Evolutionary conservation across 495 filamentous ascomycete genomes (phyloP).

Genomic region (Glutinoglossum americanum): DNA sequence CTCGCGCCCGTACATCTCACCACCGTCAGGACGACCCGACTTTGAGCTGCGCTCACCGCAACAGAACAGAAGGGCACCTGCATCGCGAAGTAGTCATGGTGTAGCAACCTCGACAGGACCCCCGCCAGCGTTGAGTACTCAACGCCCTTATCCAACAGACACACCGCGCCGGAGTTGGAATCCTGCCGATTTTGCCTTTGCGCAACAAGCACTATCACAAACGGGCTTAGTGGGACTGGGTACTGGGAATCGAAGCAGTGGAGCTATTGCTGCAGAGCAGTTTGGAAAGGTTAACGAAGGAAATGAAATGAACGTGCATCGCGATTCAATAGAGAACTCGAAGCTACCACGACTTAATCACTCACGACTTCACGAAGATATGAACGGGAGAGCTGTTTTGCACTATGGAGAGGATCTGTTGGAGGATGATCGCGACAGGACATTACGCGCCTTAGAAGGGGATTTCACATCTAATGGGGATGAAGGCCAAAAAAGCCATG

Average conservation of each 20-base stretch:
- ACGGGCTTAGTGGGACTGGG: neutral
- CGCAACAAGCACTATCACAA: constrained; percentile 1
- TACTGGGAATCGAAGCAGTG: neutral
- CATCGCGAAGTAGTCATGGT: constrained; percentile 22
- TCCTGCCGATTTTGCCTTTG: neutral
- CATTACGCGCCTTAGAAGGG: constrained; percentile 27
- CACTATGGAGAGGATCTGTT: constrained; percentile 16
- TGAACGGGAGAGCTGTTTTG: constrained; percentile 18
- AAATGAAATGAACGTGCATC: neutral
- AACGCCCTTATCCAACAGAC: constrained; percentile 15
- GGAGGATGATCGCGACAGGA: constrained; percentile 26
- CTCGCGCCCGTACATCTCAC: neutral
- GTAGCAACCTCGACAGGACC: constrained; percentile 23
- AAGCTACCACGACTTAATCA: constrained; percentile 3
- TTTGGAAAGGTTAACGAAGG: neutral
- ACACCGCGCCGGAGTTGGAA: constrained; percentile 4
- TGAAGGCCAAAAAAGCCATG: constrained; percentile 8
- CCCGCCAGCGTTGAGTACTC: constrained; percentile 24
- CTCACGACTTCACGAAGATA: constrained; percentile 27
- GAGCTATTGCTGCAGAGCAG: neutral
- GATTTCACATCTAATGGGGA: neutral
- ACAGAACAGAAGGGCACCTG: constrained; percentile 15
- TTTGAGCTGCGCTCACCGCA: neutral
- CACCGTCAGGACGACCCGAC: neutral
- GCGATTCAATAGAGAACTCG: neutral